These are phyloP conservation scores for Chaetomidium leptoderma DNA, from an alignment of 495 filamentous ascomycete species.

Conservation along the genomic window DNA sequence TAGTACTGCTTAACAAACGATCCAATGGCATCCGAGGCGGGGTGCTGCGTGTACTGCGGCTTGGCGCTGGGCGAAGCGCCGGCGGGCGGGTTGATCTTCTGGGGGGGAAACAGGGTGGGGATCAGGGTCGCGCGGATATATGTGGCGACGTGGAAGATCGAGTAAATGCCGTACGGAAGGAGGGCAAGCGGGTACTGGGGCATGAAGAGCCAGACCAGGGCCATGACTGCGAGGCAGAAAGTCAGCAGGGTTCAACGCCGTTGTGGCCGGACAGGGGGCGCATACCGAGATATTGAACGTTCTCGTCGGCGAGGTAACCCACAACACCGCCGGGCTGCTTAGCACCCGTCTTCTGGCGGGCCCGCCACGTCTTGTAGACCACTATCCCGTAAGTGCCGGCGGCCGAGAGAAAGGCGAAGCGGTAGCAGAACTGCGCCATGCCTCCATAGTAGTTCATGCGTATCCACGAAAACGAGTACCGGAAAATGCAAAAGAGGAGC, in stretches of 20 bases:
- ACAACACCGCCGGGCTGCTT: constrained; percentile 54
- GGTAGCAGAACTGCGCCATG: constrained; percentile 77
- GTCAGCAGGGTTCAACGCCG: constrained; percentile 12
- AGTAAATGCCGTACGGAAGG: constrained; percentile 93
- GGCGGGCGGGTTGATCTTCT: constrained; percentile 36
- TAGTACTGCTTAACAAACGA: constrained; percentile 97
- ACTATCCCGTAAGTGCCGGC: constrained; percentile 95
- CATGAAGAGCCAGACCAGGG: constrained; percentile 88
- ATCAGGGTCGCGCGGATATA: constrained; percentile 69
- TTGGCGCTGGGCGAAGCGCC: constrained; percentile 59
- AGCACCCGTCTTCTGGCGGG: constrained; percentile 63
- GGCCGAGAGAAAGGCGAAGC: constrained; percentile 80
- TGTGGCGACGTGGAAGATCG: constrained; percentile 93
- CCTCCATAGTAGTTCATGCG: constrained; percentile 73
- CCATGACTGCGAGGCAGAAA: constrained; percentile 62
- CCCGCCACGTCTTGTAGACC: constrained; percentile 95
- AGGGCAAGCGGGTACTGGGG: constrained; percentile 86
- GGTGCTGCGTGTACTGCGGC: constrained; percentile 58
- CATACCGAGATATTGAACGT: constrained; percentile 91
- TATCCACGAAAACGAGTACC: constrained; percentile 77
- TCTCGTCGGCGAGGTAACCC: constrained; percentile 77
- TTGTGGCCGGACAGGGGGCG: background rate
- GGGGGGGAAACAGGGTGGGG: constrained; percentile 54
- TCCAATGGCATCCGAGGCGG: constrained; percentile 75
- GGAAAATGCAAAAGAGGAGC: constrained; percentile 73